Percentiles rank a stretch among this genome's conserved stretches.
Evolutionary conservation across 164 flowering plant genomes (phyloP).

Genomic region (Macadamia integrifolia): DNA sequence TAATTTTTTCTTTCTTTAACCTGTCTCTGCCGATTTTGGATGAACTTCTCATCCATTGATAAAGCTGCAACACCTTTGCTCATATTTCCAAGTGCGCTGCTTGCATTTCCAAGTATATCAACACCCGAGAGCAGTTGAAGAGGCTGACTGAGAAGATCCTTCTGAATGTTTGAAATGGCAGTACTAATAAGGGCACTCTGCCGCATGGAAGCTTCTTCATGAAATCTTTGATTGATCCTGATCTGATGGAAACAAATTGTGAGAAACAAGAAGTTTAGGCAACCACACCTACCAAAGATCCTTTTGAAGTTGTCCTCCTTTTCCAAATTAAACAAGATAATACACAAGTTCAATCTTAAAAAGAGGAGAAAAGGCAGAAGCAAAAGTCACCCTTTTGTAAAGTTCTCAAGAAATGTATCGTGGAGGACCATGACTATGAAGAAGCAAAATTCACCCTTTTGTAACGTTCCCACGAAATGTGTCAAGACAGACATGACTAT

Average conservation of each 20-base stretch:
- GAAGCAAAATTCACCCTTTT: too few species aligned
- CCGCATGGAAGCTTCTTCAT: conserved; percentile 74
- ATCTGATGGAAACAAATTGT: conserved; percentile 40
- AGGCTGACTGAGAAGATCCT: conserved; percentile 96
- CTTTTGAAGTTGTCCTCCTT: neutral
- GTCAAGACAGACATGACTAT: neutral
- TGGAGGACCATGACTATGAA: too few species aligned
- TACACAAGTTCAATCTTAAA: too few species aligned
- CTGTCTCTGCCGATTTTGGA: conserved; percentile 92
- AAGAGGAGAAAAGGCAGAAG: too few species aligned
- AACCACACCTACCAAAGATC: neutral
- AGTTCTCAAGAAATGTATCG: neutral
- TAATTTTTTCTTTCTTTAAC: conserved; percentile 21
- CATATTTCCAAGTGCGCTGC: conserved; percentile 99
- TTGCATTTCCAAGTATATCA: conserved; percentile 98
- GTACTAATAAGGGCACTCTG: conserved; percentile 72
- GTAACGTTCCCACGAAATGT: neutral
- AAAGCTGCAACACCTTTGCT: conserved; percentile 99
- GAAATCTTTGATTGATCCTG: conserved; percentile 75
- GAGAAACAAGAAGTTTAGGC: neutral
- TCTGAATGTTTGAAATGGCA: conserved; percentile 73
- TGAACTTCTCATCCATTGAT: conserved; percentile 98
- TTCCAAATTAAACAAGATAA: too few species aligned
- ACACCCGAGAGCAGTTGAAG: conserved; percentile 95
- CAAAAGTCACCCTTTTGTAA: too few species aligned